A percentile compares a stretch with the other conserved stretches of the same genome.
phyloP scores from a whole-genome alignment of 768 basidiomycete genomes.

The Boletus reticulatus region DNA sequence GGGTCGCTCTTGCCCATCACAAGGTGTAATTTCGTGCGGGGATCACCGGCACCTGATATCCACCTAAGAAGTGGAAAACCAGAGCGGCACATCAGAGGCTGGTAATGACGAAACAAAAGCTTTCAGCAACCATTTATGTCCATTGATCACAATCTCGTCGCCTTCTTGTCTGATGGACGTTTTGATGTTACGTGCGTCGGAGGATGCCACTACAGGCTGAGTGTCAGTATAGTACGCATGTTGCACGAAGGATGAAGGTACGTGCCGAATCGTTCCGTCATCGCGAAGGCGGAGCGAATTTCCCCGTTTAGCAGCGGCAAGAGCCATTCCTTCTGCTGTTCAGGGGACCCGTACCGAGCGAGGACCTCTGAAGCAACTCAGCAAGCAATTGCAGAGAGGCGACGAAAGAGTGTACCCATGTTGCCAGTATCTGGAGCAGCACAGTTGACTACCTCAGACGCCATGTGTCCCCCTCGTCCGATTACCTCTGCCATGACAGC shows the following conservation, averaged over 20 bases:
- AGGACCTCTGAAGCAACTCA: constrained; percentile 72
- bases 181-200: constrained; percentile 92
- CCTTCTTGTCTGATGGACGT: constrained; percentile 85
- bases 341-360: constrained; percentile 88
- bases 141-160: constrained; percentile 88
- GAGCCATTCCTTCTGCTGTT: constrained; percentile 91
- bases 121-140: constrained; percentile 82
- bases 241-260: constrained; percentile 1
- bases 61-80: constrained; percentile 53
- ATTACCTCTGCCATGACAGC: constrained; percentile 97
- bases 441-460: constrained; percentile 88
- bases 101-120: background rate
- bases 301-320: constrained; percentile 85
- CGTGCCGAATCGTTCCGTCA: constrained; percentile 91
- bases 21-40: constrained; percentile 83
- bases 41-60: constrained; percentile 97
- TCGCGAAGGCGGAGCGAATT: constrained; percentile 92
- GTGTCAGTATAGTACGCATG: constrained; percentile 1
- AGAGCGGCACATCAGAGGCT: constrained; percentile 13
- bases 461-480: constrained; percentile 78
- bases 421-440: constrained; percentile 97
- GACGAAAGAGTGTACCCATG: constrained; percentile 61
- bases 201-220: constrained; percentile 64
- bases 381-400: background rate
- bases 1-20: constrained; percentile 96